Evolutionary conservation across 2,329 filamentous ascomycete genomes (phyloP).

Genomic region (Pseudocercospora fijiensis): DNA sequence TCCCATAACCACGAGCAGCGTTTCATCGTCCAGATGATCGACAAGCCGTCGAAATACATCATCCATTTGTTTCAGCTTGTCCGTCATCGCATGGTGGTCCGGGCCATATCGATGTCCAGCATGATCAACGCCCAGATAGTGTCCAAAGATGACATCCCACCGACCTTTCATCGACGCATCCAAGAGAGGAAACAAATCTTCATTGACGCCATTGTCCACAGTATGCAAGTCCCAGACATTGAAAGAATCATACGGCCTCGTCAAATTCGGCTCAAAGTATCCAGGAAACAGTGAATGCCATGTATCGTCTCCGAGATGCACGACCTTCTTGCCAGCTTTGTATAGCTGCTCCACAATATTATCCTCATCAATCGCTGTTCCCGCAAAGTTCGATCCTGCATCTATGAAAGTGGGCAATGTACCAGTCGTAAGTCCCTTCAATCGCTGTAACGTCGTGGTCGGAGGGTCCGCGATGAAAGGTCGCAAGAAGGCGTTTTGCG

Average conservation of each 20-base stretch:
- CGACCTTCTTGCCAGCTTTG: slow-evolving; percentile 70
- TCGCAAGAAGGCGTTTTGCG: slow-evolving; percentile 80
- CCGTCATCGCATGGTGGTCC: slow-evolving; percentile 84
- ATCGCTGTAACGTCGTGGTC: slow-evolving; percentile 83
- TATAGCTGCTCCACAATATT: slow-evolving; percentile 66
- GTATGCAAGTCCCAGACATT: slow-evolving; percentile 98
- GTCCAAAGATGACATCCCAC: slow-evolving; percentile 95
- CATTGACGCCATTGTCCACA: slow-evolving; percentile 89
- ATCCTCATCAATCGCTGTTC: slow-evolving; percentile 93
- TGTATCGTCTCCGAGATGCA: slow-evolving; percentile 95
- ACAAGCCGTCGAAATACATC: slow-evolving; percentile 70
- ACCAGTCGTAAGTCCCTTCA: slow-evolving; percentile 93
- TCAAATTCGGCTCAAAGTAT: slow-evolving; percentile 87
- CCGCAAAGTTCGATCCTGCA: slow-evolving; percentile 90
- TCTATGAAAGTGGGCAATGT: slow-evolving; percentile 94
- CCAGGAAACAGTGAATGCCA: slow-evolving; percentile 91
- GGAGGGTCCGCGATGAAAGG: slow-evolving; percentile 98
- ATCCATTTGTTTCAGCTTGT: slow-evolving; percentile 92
- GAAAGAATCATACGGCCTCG: slow-evolving; percentile 89
- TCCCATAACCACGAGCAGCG: slow-evolving; percentile 93
- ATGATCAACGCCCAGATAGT: slow-evolving; percentile 94
- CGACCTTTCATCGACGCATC: slow-evolving; percentile 61
- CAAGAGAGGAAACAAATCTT: slow-evolving; percentile 84
- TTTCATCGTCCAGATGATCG: slow-evolving; percentile 73
- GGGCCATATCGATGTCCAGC: slow-evolving; percentile 95